Evolutionary conservation across 371 early-diverging fungal species (phyloP).

Genomic region (Circinella umbellata): DNA sequence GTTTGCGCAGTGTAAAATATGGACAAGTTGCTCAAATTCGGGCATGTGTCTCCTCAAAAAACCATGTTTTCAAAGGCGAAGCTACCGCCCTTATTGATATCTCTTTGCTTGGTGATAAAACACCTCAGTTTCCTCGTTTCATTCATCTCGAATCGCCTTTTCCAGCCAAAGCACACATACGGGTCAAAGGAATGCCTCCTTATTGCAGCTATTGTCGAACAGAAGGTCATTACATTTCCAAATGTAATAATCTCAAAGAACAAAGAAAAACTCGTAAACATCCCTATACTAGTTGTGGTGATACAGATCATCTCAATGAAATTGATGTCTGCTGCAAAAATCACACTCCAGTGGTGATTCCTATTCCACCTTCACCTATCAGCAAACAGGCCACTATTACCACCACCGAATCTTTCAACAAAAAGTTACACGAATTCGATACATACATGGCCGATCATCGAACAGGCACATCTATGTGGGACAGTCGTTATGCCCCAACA

Average conservation of each 20-base stretch:
- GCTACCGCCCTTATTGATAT: constrained; percentile 6
- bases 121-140: neutral
- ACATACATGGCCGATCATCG: too few species aligned
- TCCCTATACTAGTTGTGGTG: neutral
- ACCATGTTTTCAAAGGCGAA: constrained; percentile 2
- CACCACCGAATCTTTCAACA: too few species aligned
- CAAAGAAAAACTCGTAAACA: neutral
- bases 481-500: too few species aligned
- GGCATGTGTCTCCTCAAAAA: neutral
- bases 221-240: neutral
- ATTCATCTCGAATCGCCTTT: neutral
- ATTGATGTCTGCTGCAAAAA: neutral
- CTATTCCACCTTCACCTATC: too few species aligned
- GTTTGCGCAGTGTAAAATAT: too few species aligned
- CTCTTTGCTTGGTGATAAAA: neutral
- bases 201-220: neutral
- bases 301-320: neutral
- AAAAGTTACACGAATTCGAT: too few species aligned
- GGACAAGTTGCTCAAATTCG: neutral
- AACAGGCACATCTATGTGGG: too few species aligned
- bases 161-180: neutral
- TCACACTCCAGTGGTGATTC: too few species aligned
- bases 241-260: neutral
- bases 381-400: too few species aligned
- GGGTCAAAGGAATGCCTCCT: neutral